Base-by-base conservation (phyloP, 179 eudicot species). In the Pouteria campechiana region DNA sequence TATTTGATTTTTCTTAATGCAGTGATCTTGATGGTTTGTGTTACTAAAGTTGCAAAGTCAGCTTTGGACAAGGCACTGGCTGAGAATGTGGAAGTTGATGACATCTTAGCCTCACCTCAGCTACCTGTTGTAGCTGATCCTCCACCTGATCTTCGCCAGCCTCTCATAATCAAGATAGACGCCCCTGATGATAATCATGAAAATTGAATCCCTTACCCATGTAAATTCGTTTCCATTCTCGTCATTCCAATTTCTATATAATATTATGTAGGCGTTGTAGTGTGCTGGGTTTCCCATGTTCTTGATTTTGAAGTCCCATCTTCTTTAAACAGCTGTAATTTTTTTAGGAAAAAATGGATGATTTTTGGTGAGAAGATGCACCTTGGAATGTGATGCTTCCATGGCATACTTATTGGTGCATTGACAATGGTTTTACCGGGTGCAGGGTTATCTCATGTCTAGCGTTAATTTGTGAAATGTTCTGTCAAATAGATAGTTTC, bases 41-140 rank as follows among this genome's bases (percentile, higher is more conserved):
- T 89, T 29, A 84, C 78, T 0, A 81, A 55, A 72, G 93, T 89
- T 42, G 97, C 97, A 10, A 89, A 81, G 66, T 49, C 61, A 14
- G 97, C 95, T 33, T 52, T 89, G 45, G 89, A 84, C 3, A 85
- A 78, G 59, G 95, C 97, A 16, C 58, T 89, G 44, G 78, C 74
- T 29, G 95, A 77, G 68, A 69, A 63, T 6, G 78, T 68, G 53
- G 65, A 65, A 31, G 13, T 52, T 29, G 81, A 71, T 17, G 65
- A 35, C 17, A n/a, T 46, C 5, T 7, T 18, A 25, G 49, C 56
- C 21, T 57, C 74, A 7, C 58, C 70, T 3, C 37, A 28, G 57
- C 55, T 68, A 49, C 72, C 81, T 4, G 24, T 45, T 22, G 57
- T 49, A 3, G 65, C 55, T 22, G 67, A 66, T 32, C 45, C 63